Percentiles rank a stretch among this genome's conserved stretches.
Conservation (phyloP, 371 early-diverging fungal species). For the Vairimorpha necatrix region DNA sequence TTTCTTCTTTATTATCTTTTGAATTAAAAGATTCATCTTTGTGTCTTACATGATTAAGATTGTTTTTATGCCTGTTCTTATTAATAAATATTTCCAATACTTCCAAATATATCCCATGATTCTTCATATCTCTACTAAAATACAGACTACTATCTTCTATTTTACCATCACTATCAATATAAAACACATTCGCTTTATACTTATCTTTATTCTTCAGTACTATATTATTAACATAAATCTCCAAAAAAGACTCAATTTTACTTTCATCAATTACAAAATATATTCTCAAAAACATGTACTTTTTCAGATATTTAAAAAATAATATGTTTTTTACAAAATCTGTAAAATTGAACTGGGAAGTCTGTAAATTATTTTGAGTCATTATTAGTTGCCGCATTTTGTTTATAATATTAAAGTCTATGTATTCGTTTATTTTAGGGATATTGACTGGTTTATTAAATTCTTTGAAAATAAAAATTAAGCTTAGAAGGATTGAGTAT, state of each 20-base stretch:
- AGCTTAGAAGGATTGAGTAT: not conserved
- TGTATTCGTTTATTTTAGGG: constrained; percentile 13
- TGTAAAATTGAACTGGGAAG: not conserved
- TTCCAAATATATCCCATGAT: constrained; percentile 7
- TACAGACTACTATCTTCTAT: constrained; percentile 28
- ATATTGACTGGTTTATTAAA: not conserved
- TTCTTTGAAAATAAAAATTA: not conserved
- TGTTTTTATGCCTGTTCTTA: too few relatives aligned
- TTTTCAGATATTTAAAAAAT: constrained; percentile 17
- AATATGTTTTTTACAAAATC: constrained; percentile 2
- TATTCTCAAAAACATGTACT: constrained; percentile 37
- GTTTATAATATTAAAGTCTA: constrained; percentile 21
- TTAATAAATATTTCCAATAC: constrained; percentile 3
- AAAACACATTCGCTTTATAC: constrained; percentile 24
- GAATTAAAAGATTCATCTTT: too few relatives aligned
- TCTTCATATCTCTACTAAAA: constrained; percentile 22
- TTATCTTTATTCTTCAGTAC: constrained; percentile 21
- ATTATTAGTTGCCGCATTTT: not conserved
- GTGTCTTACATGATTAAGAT: too few relatives aligned
- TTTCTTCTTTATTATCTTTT: not conserved
- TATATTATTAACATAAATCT: constrained; percentile 17
- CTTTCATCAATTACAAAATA: constrained; percentile 32
- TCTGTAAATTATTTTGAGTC: not conserved
- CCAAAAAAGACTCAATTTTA: constrained; percentile 32
- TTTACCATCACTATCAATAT: constrained; percentile 25